Conservation (phyloP, 2,329 filamentous ascomycete genomes). For the Beauveria sp. region DNA sequence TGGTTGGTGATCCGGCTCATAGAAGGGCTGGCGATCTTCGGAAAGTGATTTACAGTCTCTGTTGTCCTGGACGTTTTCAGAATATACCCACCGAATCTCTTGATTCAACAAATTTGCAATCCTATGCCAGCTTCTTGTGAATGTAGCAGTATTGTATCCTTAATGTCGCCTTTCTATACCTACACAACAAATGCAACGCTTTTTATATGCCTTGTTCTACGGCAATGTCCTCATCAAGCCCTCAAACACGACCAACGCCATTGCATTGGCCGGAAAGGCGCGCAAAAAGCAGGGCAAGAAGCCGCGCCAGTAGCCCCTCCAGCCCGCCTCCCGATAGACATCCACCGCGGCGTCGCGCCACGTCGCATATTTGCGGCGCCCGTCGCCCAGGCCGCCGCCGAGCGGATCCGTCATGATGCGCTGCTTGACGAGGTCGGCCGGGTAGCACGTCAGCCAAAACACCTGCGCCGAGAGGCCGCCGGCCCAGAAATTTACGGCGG, state of each 20-base stretch:
- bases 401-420: slow-evolving; percentile 93
- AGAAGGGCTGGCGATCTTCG: neutral
- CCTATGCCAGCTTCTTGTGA: neutral
- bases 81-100: slow-evolving; percentile 9
- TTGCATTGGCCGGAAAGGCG: slow-evolving; percentile 92
- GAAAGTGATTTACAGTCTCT: neutral
- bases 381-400: slow-evolving; percentile 60
- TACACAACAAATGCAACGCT: neutral
- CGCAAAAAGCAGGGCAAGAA: slow-evolving; percentile 90
- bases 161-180: neutral
- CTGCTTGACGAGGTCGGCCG: slow-evolving; percentile 91
- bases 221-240: slow-evolving; percentile 69
- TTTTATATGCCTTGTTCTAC: slow-evolving; percentile 17
- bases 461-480: slow-evolving; percentile 87
- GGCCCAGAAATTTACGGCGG: slow-evolving; percentile 93
- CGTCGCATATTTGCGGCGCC: slow-evolving; percentile 57
- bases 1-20: neutral
- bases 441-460: slow-evolving; percentile 91
- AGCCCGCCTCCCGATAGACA: slow-evolving; percentile 70
- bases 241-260: slow-evolving; percentile 90
- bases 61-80: neutral
- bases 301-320: slow-evolving; percentile 81
- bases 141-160: neutral
- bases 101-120: slow-evolving; percentile 1
- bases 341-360: slow-evolving; percentile 76